Evolutionary conservation across 192 early-diverging fungal species (phyloP).

Genomic region (Rhizoclosmatium sp.): DNA sequence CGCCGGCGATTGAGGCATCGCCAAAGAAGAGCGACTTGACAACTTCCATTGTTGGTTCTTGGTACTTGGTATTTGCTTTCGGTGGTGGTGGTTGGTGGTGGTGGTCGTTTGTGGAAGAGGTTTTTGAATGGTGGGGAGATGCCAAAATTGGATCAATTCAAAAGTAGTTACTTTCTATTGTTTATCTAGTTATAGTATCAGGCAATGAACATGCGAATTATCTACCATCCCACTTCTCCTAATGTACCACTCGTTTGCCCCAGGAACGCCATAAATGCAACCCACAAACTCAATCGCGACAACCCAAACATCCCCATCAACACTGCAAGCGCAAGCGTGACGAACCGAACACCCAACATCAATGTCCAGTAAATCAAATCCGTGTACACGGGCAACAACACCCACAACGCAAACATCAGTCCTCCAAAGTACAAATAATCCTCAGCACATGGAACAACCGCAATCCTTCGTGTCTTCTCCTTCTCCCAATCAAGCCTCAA

Average conservation of each 20-base stretch:
- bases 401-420: not conserved
- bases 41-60: slow-evolving; percentile 5
- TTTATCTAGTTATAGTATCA: no score
- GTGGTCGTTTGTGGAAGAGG: no score
- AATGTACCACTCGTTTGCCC: not conserved
- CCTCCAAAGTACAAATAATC: slow-evolving; percentile 5
- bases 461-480: not conserved
- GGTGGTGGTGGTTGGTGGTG: no score
- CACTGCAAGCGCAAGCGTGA: not conserved
- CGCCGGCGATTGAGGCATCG: not conserved
- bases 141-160: no score
- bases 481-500: not conserved
- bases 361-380: not conserved
- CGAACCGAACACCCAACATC: not conserved
- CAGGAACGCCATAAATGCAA: not conserved
- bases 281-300: not conserved
- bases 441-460: not conserved
- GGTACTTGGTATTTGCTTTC: no score
- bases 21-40: slow-evolving; percentile 22
- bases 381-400: slow-evolving; percentile 1
- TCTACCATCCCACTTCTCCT: no score
- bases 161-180: no score
- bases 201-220: no score
- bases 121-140: no score
- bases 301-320: slow-evolving; percentile 16